Conservation (phyloP, 306 rosid genomes). For the Spatholobus suberectus region DNA sequence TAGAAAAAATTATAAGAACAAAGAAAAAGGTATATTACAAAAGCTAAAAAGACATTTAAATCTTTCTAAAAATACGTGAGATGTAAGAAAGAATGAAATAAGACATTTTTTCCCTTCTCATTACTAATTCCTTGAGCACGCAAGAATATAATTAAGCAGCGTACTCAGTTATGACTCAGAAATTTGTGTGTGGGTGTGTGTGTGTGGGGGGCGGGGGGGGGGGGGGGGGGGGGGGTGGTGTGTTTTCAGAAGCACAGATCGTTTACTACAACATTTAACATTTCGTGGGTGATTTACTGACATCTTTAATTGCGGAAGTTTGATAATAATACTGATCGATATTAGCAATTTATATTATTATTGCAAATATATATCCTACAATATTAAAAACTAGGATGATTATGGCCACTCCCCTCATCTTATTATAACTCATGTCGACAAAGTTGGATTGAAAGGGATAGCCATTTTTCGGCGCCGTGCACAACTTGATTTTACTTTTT, state of each 20-base stretch:
- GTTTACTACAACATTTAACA: no score
- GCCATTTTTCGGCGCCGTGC: constrained; percentile 1
- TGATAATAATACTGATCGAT: not conserved
- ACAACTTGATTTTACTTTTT: not conserved
- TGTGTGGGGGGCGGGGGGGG: no score
- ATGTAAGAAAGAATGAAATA: not conserved
- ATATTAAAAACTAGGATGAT: not conserved
- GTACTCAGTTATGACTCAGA: not conserved
- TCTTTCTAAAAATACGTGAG: not conserved
- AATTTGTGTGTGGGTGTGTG: no score
- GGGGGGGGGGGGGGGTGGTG: no score
- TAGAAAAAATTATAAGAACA: no score
- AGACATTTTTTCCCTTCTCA: not conserved
- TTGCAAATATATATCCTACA: not conserved
- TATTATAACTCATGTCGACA: not conserved
- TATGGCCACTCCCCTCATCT: not conserved
- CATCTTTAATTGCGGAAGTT: not conserved
- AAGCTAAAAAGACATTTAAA: no score
- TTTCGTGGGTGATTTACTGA: not conserved
- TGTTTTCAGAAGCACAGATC: not conserved
- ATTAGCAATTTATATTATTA: not conserved
- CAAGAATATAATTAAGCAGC: not conserved
- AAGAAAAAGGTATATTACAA: no score
- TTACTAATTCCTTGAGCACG: not conserved
- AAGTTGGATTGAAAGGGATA: constrained; percentile 22